These are phyloP conservation scores for Chaetomium sp. DNA, from an alignment of 2,329 filamentous ascomycete species.

Conservation along the genomic window DNA sequence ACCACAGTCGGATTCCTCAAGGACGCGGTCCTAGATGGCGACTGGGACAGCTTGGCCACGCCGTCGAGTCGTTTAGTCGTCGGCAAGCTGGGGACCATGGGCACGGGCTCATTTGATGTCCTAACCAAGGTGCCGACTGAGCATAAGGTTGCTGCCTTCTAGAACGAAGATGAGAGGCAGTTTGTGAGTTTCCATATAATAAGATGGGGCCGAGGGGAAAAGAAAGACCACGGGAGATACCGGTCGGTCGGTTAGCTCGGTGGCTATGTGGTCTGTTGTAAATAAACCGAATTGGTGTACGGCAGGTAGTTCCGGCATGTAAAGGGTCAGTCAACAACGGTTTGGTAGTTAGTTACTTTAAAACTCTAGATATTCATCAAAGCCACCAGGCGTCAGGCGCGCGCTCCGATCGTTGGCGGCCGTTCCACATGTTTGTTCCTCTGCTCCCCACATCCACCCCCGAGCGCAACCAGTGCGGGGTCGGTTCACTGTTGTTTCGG, in stretches of 20 bases:
- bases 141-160: constrained; percentile 29
- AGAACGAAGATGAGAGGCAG: not conserved
- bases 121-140: constrained; percentile 55
- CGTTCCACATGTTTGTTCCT: too few species aligned
- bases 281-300: too few species aligned
- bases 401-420: too few species aligned
- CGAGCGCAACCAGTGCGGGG: too few species aligned
- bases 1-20: constrained; percentile 91
- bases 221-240: not conserved
- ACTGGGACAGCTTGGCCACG: constrained; percentile 80
- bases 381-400: too few species aligned
- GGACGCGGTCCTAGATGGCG: constrained; percentile 83
- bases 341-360: too few species aligned
- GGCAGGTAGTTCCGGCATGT: too few species aligned
- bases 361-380: too few species aligned
- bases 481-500: too few species aligned
- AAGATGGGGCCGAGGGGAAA: not conserved
- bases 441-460: too few species aligned
- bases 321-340: too few species aligned
- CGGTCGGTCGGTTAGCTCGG: too few species aligned
- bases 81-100: constrained; percentile 72
- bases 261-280: not conserved
- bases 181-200: not conserved
- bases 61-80: constrained; percentile 86
- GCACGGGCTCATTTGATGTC: constrained; percentile 89